Evolutionary conservation across 1,139 yeast species (phyloP).

Genomic region (Lodderomyces elongisporus): DNA sequence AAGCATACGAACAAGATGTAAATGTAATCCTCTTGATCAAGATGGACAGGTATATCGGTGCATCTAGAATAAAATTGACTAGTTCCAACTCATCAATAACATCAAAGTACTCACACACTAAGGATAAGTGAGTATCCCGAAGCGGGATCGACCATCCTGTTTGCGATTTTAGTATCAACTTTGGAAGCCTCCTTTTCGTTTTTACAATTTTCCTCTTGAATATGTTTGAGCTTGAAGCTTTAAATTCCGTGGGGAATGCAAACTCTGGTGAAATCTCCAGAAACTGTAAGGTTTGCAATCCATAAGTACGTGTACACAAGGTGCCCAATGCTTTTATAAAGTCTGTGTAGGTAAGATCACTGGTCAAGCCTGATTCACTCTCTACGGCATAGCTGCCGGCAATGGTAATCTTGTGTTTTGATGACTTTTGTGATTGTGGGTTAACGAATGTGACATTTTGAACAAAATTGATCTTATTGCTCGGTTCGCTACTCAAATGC

Average conservation of each 20-base stretch:
- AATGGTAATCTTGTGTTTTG: constrained; percentile 25
- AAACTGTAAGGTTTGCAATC: constrained; percentile 25
- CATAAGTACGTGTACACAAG: constrained; percentile 29
- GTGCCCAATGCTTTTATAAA: constrained; percentile 21
- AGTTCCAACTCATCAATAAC: constrained; percentile 39
- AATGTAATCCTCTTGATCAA: constrained; percentile 19
- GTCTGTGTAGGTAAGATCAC: constrained; percentile 21
- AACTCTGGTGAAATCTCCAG: constrained; percentile 50
- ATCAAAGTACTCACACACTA: constrained; percentile 38
- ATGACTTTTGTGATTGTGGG: constrained; percentile 28
- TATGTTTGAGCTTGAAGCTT: constrained; percentile 5
- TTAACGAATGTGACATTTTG: constrained; percentile 24
- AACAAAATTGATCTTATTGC: constrained; percentile 30
- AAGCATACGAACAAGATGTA: constrained; percentile 23
- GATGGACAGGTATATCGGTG: constrained; percentile 9
- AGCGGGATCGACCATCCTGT: constrained; percentile 48
- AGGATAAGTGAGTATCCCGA: constrained; percentile 26
- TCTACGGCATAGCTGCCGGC: constrained; percentile 39
- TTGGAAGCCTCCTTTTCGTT: constrained; percentile 20
- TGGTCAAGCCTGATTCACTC: constrained; percentile 15
- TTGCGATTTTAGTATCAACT: constrained; percentile 34
- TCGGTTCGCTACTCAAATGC: constrained; percentile 18
- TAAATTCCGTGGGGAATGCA: constrained; percentile 32
- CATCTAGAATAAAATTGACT: constrained; percentile 45
- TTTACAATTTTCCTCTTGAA: constrained; percentile 14